Conservation (phyloP, 78 protist species). For the Dictyostelium capitatum region DNA sequence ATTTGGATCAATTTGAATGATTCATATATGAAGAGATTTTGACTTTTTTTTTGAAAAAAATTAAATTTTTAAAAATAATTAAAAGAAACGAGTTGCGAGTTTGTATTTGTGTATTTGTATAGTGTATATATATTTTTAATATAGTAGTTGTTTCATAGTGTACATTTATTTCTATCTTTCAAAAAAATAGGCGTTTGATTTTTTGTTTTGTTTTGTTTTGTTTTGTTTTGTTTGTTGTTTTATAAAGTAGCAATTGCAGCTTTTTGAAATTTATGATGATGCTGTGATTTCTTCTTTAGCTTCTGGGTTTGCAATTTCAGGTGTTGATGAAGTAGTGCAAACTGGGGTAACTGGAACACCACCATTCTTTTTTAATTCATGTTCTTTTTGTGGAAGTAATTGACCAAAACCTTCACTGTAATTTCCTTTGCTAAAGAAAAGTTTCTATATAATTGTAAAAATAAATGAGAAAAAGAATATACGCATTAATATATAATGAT, state of each 20-base stretch:
- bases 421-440: slow-evolving; percentile 74
- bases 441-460: neutral
- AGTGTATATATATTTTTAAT: too few species aligned
- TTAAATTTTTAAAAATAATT: too few species aligned
- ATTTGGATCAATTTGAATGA: too few species aligned
- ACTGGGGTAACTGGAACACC: neutral
- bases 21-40: too few species aligned
- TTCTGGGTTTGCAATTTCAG: neutral
- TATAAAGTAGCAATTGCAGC: neutral
- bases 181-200: slow-evolving; percentile 1
- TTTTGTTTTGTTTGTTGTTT: neutral
- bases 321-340: neutral
- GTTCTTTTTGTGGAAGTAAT: neutral
- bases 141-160: neutral
- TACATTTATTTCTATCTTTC: slow-evolving; percentile 1
- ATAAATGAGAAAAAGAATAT: neutral
- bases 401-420: slow-evolving; percentile 82
- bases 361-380: neutral
- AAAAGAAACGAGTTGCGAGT: too few species aligned
- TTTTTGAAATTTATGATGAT: neutral
- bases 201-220: neutral
- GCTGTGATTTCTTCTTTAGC: neutral
- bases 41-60: too few species aligned
- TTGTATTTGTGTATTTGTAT: too few species aligned
- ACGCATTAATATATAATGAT: too few species aligned